phyloP scores from a whole-genome alignment of 768 basidiomycete species.

The Rhizopogon rudus region DNA sequence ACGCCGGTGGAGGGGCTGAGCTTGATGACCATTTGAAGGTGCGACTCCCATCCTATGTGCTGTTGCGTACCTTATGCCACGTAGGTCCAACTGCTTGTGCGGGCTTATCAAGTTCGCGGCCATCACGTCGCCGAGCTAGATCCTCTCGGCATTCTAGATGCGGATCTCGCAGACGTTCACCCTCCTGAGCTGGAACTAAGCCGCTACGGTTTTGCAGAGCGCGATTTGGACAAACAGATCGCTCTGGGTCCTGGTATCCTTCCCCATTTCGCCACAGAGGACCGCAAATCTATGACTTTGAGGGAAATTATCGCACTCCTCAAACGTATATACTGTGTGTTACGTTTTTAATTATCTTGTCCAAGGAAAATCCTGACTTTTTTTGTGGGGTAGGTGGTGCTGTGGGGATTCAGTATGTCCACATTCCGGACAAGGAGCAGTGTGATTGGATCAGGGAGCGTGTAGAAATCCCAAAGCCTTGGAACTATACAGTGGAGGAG shows the following conservation, averaged over 20 bases:
- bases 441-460: constrained; percentile 99
- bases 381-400: constrained; percentile 57
- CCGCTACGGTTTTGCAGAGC: constrained; percentile 92
- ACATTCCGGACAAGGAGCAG: constrained; percentile 97
- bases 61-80: not conserved
- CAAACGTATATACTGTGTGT: constrained; percentile 91
- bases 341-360: not conserved
- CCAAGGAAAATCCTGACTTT: not conserved
- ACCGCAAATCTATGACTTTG: constrained; percentile 82
- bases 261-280: constrained; percentile 88
- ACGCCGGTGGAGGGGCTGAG: constrained; percentile 65
- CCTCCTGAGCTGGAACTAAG: constrained; percentile 93
- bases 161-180: constrained; percentile 72
- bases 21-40: constrained; percentile 95
- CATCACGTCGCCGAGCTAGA: constrained; percentile 96
- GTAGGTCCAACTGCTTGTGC: constrained; percentile 94
- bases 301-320: constrained; percentile 88
- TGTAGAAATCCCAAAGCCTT: constrained; percentile 91
- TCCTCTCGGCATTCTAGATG: constrained; percentile 88
- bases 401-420: constrained; percentile 86
- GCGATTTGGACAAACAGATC: constrained; percentile 92
- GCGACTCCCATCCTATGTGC: constrained; percentile 9
- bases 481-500: constrained; percentile 97
- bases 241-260: constrained; percentile 94
- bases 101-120: constrained; percentile 98